Percentiles rank a stretch among this genome's conserved stretches.
phyloP scores from a whole-genome alignment of 306 rosid species.

The Gastrolobium villosum region DNA sequence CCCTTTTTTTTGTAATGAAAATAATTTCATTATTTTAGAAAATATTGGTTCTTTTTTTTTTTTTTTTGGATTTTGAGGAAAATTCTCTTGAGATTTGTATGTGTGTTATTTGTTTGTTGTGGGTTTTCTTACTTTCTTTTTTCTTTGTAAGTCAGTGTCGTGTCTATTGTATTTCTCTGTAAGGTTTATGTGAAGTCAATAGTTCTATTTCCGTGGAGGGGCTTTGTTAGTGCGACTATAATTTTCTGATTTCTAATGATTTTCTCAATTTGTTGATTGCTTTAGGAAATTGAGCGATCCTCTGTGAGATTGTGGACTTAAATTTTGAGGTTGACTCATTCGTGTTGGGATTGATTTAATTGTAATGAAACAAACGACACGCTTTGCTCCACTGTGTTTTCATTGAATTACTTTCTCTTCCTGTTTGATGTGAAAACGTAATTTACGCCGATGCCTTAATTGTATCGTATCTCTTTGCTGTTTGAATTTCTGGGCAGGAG shows the following conservation, averaged over 20 bases:
- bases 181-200: too few relatives aligned
- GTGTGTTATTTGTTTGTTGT: not conserved
- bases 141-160: constrained; percentile 1
- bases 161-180: not conserved
- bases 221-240: not conserved
- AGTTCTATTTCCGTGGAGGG: not conserved
- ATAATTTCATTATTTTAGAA: too few relatives aligned
- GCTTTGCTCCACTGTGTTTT: not conserved
- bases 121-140: not conserved
- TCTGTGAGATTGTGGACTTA: not conserved
- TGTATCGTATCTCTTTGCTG: constrained; percentile 12
- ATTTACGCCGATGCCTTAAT: not conserved
- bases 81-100: constrained; percentile 21
- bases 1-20: not conserved
- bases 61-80: constrained; percentile 3
- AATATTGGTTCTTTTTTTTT: not conserved
- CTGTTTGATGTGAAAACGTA: not conserved
- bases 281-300: not conserved
- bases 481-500: not conserved
- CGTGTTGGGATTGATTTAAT: not conserved
- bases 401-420: not conserved
- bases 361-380: not conserved
- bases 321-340: constrained; percentile 10
- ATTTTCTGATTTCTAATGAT: not conserved
- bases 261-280: constrained; percentile 16